Evolutionary conservation across 1,284 basidiomycete species (phyloP), one percentile per base, ranked within the genome.

Genomic region (Apiotrichum siamense): DNA sequence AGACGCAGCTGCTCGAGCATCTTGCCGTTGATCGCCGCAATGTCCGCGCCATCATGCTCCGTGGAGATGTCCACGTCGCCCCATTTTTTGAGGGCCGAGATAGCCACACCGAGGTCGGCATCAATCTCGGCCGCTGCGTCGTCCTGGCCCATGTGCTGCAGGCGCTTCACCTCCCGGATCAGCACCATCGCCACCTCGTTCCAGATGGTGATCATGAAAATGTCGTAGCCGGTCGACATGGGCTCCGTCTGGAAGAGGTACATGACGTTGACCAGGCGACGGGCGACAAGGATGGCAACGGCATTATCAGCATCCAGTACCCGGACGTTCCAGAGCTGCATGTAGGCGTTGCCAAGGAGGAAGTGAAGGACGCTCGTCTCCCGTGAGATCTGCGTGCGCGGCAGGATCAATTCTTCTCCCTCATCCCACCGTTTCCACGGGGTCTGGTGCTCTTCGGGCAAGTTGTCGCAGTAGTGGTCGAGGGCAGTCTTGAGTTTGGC

Each of bases 391-490:
- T 40, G 18, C 39, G 51, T 40, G 0, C 55, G 52, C 25, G 55
- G 55, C 17, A 54, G 40, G n/a, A 36, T 50, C n/a, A 41, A 26
- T 10, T 49, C 40, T 7, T 54, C 52, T 43, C 52, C 55, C 39
- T 54, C 52, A 47, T 57, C 55, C 55, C 55, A 57, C 24, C 38
- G 49, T n/a, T n/a, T n/a, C 70, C 70, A 71, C 21, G 67, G 62
- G 1, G 62, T 64, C 40, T 59, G 47, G 54, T 63, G 47, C 37
- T 69, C 62, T 7, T 49, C 47, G 2, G 69, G 66, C 15, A 57
- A 47, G 17, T 44, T 21, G 24, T 45, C 55, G 42, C 51, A 42
- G 24, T 40, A 57, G 37, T 50, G 39, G 52, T 57, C 55, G 6
- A 57, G 43, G 17, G 53, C 55, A 0, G 25, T 18, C 45, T 61